Evolutionary conservation across 345 rosid genomes (phyloP), one percentile per base, ranked within the genome.

Genomic region (Pseudoturritis turrita): DNA sequence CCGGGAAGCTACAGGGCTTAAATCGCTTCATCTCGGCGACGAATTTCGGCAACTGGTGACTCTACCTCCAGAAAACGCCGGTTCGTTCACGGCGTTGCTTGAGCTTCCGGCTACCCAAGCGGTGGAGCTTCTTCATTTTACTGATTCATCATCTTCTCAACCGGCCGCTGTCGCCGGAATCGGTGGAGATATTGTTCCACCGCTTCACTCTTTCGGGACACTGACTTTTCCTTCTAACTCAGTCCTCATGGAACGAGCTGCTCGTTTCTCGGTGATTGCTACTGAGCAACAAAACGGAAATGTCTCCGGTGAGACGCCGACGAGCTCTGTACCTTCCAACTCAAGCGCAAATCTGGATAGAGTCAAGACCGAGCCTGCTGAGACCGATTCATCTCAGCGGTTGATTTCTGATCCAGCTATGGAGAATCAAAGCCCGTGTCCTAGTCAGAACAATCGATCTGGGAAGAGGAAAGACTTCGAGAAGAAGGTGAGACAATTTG

Each of bases 71-170:
- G 87, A 87, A 14, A 84, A 79, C 65, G 79, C 78, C 4, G 82
- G 83, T 55, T 86, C 88, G 11, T 87, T 87, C 78, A 87, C 85
- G 18, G 92, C 92, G 21, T 75, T 87, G 60, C 89, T 87, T 44
- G 92, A 81, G 65, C 84, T 87, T 55, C 87, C 92, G 7, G 53
- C 87, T 14, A 80, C 84, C 17, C 87, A 82, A 74, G 92, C 88
- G 0, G 61, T 87, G 60, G 87, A 82, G 76, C 89, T 85, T 51
- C 92, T 87, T 10, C 84, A 87, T 75, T 82, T 81, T 46, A 65
- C 86, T 11, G 84, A 81, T 19, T 72, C 88, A 1, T 63, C 67
- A 11, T 71, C 80, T 50, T 66, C 74, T 36, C 81, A 68, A 56
- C n/a, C n/a, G n/a, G 33, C 66, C 9, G 25, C 53, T 2, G 62